Base-by-base conservation (phyloP, 768 basidiomycete genomes). In the Pleurotus pulmonarius region DNA sequence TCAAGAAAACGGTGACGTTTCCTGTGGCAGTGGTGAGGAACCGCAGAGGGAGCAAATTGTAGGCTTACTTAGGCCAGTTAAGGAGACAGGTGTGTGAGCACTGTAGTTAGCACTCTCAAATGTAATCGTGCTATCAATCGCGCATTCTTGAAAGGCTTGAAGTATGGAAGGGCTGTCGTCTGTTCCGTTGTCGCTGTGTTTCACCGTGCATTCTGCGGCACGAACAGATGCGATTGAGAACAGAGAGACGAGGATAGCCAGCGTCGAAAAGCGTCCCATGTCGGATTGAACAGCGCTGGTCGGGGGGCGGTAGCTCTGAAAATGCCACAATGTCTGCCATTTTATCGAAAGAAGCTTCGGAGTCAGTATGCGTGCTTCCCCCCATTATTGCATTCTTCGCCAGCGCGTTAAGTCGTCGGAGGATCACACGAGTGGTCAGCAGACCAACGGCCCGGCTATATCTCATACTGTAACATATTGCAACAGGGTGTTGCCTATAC, bases 1-100 rank as follows among this genome's bases (percentile, higher is more conserved):
- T 65, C 11, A 80, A 56, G 25, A 65, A 67, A 13, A 79, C 69
- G 6, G 71, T 68, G n/a, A 79, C 75, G 56, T 76, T 75, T 47
- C 66, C 73, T 73, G 56, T 20, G 44, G n/a, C 18, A 7, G 4
- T 26, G 46, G 18, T 38, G 16, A n/a, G 11, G 3, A 26, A 22
- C 7, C 18, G 29, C 38, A 29, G 26, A 25, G 40, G 20, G 34
- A 46, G 29, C 15, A 7, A 15, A 3, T 12, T 49, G 1, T 3
- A 46, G 26, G 61, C 65, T 49, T 58, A 73, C 73, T 60, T 16
- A 75, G 64, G 22, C 61, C 66, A 13, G 66, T 62, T 15, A 74
- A 63, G 5, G 72, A 66, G 26, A 75, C 60, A 3, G 73, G 75
- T 7, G 73, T 75, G 56, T 65, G 67, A 0, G 69, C 70, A 53